These are phyloP conservation scores for Solanum piurae DNA, from an alignment of 257 asterid genomes.

Conservation along the genomic window DNA sequence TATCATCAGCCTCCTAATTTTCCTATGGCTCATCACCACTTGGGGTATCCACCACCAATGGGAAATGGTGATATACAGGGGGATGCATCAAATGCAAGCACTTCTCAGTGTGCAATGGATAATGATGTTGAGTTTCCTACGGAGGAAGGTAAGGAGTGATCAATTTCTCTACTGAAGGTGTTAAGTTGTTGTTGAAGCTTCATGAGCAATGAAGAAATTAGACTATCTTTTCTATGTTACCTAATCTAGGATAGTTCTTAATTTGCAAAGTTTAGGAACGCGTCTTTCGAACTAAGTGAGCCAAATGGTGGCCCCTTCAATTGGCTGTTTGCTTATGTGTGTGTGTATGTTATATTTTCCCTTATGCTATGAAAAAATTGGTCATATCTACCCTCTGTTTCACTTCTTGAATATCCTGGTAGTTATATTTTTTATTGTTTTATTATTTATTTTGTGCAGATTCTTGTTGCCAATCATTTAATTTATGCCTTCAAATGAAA, in stretches of 20 bases:
- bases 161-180: neutral
- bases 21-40: conserved; percentile 41
- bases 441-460: no score
- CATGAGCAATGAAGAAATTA: conserved; percentile 2
- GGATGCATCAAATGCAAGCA: conserved; percentile 34
- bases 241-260: neutral
- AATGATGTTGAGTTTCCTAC: conserved; percentile 17
- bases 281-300: neutral
- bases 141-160: conserved; percentile 38
- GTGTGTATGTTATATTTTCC: no score
- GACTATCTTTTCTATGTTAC: no score
- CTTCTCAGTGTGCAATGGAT: conserved; percentile 27
- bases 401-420: no score
- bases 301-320: neutral
- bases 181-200: neutral
- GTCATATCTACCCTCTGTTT: no score
- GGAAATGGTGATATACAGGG: conserved; percentile 27
- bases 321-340: no score
- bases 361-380: no score
- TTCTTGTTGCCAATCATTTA: no score
- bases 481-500: no score
- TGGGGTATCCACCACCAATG: conserved; percentile 30
- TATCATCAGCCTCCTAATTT: conserved; percentile 1
- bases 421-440: no score
- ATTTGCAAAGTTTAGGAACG: neutral